Evolutionary conservation across 345 rosid species (phyloP).

Genomic region (Lepidium sativum): DNA sequence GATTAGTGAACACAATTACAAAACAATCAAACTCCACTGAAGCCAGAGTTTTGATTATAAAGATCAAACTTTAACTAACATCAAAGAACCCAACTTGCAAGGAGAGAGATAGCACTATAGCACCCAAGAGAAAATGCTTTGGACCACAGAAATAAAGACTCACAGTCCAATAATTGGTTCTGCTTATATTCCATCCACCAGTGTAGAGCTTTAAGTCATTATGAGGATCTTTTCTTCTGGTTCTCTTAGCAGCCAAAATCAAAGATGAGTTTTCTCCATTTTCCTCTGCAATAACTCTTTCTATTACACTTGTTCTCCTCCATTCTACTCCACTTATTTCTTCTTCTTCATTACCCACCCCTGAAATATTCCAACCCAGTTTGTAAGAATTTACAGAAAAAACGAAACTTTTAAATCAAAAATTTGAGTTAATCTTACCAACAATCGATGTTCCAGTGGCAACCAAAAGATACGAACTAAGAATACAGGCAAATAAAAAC

Average conservation of each 20-base stretch:
- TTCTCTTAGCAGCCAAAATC: conserved; percentile 68
- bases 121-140: background rate
- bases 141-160: conserved; percentile 32
- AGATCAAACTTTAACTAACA: background rate
- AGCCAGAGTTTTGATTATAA: background rate
- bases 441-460: conserved; percentile 20
- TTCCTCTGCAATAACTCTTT: conserved; percentile 54
- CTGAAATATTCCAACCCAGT: conserved; percentile 13
- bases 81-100: background rate
- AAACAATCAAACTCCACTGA: background rate
- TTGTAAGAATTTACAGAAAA: background rate
- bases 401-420: background rate
- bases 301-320: conserved; percentile 36
- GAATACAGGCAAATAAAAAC: conserved; percentile 12
- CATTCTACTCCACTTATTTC: conserved; percentile 19
- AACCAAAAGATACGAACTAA: conserved; percentile 25
- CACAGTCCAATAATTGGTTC: conserved; percentile 76
- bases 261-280: conserved; percentile 36
- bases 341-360: conserved; percentile 12
- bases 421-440: conserved; percentile 26
- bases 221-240: conserved; percentile 57
- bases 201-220: conserved; percentile 44
- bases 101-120: background rate
- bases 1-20: background rate
- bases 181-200: conserved; percentile 94